These are phyloP conservation scores for Podospora sp. DNA, from an alignment of 495 filamentous ascomycete genomes.

Conservation along the genomic window DNA sequence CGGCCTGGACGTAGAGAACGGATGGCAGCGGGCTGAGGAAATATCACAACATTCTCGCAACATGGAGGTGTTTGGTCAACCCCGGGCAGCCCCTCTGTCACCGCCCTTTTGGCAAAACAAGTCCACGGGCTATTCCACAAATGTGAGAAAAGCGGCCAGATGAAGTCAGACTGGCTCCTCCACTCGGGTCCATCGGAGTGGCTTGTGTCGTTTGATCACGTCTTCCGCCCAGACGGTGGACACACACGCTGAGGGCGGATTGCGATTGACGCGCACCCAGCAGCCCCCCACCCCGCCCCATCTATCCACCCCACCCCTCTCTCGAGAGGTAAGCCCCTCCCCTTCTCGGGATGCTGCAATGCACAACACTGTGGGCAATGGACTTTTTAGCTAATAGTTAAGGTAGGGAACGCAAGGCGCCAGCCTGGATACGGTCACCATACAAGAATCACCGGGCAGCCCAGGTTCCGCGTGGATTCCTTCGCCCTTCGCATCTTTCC, in stretches of 20 bases:
- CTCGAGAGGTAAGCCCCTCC: conserved; percentile 23
- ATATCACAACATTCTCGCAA: conserved; percentile 43
- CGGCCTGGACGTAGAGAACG: neutral
- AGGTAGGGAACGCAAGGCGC: conserved; percentile 9
- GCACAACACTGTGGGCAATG: conserved; percentile 15
- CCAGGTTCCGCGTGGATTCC: conserved; percentile 3
- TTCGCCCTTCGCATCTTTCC: neutral
- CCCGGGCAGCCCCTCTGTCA: conserved; percentile 28
- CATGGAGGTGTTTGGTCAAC: conserved; percentile 29
- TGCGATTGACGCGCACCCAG: conserved; percentile 2
- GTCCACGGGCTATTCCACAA: conserved; percentile 3
- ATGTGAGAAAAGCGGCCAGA: conserved; percentile 12
- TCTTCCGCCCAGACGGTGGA: conserved; percentile 18
- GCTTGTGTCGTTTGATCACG: conserved; percentile 20
- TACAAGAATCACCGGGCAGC: conserved; percentile 23
- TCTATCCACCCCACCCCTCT: conserved; percentile 14
- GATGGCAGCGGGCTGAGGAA: conserved; percentile 22
- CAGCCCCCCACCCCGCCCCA: neutral
- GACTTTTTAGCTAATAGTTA: conserved; percentile 31
- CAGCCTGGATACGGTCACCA: conserved; percentile 21
- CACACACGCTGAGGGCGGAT: neutral
- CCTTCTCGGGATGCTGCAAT: conserved; percentile 29
- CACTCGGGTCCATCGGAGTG: conserved; percentile 4
- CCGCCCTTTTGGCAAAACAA: conserved; percentile 5
- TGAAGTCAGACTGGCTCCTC: conserved; percentile 14